phyloP scores from a whole-genome alignment of 306 rosid genomes.

The Vicia faba region DNA sequence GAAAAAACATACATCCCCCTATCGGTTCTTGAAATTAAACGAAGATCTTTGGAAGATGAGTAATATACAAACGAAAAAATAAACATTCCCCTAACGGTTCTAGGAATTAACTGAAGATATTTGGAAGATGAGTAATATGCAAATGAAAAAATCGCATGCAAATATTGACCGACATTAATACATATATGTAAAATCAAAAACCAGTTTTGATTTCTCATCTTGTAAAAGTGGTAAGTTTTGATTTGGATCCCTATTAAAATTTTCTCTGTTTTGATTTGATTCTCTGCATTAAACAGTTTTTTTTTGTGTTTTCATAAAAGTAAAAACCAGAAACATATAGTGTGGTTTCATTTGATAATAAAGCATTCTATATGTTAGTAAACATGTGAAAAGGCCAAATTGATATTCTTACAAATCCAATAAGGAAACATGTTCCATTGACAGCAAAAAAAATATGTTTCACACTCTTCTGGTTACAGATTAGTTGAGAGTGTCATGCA shows the following conservation, averaged over 20 bases:
- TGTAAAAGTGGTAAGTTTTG: not conserved
- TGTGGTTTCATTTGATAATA: not conserved
- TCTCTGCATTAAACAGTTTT: not conserved
- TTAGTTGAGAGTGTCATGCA: not conserved
- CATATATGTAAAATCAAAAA: constrained; percentile 1
- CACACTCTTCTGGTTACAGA: not conserved
- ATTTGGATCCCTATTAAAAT: not conserved
- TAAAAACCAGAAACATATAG: not conserved
- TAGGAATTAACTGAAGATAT: constrained; percentile 8
- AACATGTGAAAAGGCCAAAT: not conserved
- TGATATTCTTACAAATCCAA: constrained; percentile 11
- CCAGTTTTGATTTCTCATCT: not conserved
- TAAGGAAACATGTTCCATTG: not conserved
- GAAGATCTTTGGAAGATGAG: not conserved
- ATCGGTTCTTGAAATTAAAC: constrained; percentile 5
- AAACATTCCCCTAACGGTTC: constrained; percentile 4
- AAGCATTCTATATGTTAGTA: not conserved
- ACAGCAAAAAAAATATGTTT: not conserved
- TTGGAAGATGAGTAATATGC: not conserved
- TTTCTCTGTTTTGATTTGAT: not conserved
- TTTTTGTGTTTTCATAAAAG: not conserved
- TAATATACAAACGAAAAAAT: not conserved
- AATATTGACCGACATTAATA: constrained; percentile 1
- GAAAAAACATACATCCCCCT: not conserved
- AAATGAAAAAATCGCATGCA: constrained; percentile 17